Base-by-base conservation (phyloP, 2,329 filamentous ascomycete genomes). In the Beauveria scarabaeidicola region DNA sequence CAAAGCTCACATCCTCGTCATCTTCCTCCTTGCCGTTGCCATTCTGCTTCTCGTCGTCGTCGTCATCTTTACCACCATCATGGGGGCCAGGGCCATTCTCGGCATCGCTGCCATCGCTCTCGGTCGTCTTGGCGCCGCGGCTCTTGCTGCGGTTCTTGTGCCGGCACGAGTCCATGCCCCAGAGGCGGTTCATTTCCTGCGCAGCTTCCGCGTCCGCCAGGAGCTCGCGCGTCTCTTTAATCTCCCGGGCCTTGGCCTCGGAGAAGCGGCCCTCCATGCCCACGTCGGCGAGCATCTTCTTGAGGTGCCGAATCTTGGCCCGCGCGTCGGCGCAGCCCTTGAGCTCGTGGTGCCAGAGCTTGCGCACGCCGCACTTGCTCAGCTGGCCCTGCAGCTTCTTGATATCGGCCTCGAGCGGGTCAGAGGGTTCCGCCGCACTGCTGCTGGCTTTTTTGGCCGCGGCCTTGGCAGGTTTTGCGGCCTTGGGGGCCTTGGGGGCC, bases 181-280 rank as follows among this genome's bases (percentile, higher is more conserved):
- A 97, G 54, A 82, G 79, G 65, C 84, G 82, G 61, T 90, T 87
- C 67, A 91, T 92, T 70, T 94, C 86, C 70, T 90, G 85, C 17
- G 96, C 91, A 13, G 86, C 87, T 68, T 94, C 90, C 7, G 96
- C 77, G 68, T 99, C 93, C 1, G 87, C 90, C 67, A 84, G 81
- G 40, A 99, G 79, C 73, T 99, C 93, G 57, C 93, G 81, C 68
- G 82, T 80, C 74, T 96, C 93, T 70, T 91, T 94, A 70, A 97
- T 97, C 72, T 90, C 86, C 25, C 81, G 84, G 1, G 93, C 93
- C 68, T 89, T 93, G 46, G 91, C 86, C 66, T 89, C 82, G 1
- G 90, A 96, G 73, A 91, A 97, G 17, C 93, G 85, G 0, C 92
- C 93, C 1, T 85, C 86, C 89, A 97, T 97, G 38, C 93, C 94